Evolutionary conservation across 2,329 filamentous ascomycete species (phyloP).

Genomic region (Diaporthe sp.): DNA sequence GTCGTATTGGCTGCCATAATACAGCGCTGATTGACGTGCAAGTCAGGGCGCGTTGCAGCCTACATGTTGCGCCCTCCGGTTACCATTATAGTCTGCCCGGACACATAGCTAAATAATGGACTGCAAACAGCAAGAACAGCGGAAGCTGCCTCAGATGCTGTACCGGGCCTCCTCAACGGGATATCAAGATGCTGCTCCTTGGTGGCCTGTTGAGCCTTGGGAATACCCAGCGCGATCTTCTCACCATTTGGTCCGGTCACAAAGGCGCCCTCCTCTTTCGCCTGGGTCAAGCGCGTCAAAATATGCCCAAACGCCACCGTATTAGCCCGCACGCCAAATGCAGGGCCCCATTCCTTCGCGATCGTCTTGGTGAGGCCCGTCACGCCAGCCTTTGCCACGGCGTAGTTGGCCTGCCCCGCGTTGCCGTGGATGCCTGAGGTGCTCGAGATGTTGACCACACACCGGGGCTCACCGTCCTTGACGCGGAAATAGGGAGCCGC

Average conservation of each 20-base stretch:
- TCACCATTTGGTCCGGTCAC: slow-evolving; percentile 81
- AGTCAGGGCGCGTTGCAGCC: not conserved
- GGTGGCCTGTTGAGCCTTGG: slow-evolving; percentile 66
- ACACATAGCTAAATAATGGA: slow-evolving; percentile 86
- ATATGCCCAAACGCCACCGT: slow-evolving; percentile 89
- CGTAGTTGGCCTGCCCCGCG: slow-evolving; percentile 91
- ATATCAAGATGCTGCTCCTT: slow-evolving; percentile 74
- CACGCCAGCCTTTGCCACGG: slow-evolving; percentile 86
- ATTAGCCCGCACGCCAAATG: slow-evolving; percentile 85
- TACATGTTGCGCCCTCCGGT: slow-evolving; percentile 80
- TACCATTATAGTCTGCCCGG: slow-evolving; percentile 88
- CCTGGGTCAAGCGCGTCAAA: slow-evolving; percentile 81
- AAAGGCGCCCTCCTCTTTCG: slow-evolving; percentile 87
- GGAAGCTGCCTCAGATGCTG: slow-evolving; percentile 83
- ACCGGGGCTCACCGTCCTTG: slow-evolving; percentile 82
- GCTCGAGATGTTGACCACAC: slow-evolving; percentile 86
- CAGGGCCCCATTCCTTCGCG: slow-evolving; percentile 90
- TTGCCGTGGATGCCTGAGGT: slow-evolving; percentile 89
- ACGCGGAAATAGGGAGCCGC: slow-evolving; percentile 91
- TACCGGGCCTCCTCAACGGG: slow-evolving; percentile 81
- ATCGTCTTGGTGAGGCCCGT: slow-evolving; percentile 89
- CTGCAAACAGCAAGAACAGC: slow-evolving; percentile 83
- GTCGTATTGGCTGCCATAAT: not conserved
- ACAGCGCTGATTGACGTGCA: not conserved
- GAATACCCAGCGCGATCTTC: slow-evolving; percentile 81